Conservation (phyloP, 1,284 basidiomycete genomes). For the Malassezia brasiliensis region DNA sequence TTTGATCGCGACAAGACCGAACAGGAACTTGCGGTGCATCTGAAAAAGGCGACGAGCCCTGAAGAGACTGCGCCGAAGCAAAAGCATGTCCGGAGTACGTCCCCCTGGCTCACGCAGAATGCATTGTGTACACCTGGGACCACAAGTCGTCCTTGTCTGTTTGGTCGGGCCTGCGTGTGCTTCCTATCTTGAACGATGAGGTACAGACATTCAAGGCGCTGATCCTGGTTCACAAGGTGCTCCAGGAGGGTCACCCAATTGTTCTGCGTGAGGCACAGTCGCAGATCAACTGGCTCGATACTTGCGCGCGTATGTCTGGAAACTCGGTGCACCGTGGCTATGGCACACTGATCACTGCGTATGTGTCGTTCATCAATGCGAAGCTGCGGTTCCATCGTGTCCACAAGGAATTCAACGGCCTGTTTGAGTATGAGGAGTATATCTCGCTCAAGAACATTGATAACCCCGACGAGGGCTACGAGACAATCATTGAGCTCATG, state of each 20-base stretch:
- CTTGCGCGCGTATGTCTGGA: constrained; percentile 40
- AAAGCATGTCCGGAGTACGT: constrained; percentile 46
- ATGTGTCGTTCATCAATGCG: constrained; percentile 43
- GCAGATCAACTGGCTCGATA: constrained; percentile 47
- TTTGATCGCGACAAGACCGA: constrained; percentile 47
- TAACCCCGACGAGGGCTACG: constrained; percentile 48
- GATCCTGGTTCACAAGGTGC: constrained; percentile 46
- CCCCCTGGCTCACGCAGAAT: constrained; percentile 22
- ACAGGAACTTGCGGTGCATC: constrained; percentile 41
- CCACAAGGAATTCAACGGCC: constrained; percentile 48
- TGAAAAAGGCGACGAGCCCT: constrained; percentile 44
- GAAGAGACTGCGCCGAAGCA: constrained; percentile 48
- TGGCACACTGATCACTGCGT: constrained; percentile 41
- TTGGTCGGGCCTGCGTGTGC: constrained; percentile 44
- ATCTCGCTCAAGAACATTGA: constrained; percentile 49
- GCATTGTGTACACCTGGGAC: constrained; percentile 49
- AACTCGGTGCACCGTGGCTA: constrained; percentile 34
- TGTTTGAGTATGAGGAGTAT: constrained; percentile 48
- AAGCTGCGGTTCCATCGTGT: constrained; percentile 47
- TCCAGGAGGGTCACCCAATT: constrained; percentile 44
- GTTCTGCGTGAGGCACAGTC: constrained; percentile 44
- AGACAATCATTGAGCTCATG: constrained; percentile 49
- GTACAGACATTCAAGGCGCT: constrained; percentile 49
- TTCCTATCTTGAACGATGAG: constrained; percentile 46
- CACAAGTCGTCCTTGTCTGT: constrained; percentile 45